Conservation (phyloP, 179 eudicot genomes). For the Pouteria campechiana region DNA sequence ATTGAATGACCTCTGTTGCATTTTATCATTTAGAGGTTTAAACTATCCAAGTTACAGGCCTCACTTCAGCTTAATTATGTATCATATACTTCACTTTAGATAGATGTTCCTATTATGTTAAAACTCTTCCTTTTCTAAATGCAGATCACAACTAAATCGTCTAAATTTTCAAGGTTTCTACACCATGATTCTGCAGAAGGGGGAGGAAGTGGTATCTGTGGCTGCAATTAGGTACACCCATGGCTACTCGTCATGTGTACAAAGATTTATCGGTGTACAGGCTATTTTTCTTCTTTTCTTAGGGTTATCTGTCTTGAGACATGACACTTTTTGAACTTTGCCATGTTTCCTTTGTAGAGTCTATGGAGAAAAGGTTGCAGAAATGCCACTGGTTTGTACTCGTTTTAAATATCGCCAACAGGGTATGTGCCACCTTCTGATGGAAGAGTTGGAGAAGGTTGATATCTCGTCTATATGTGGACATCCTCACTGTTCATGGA, state of each 20-base stretch:
- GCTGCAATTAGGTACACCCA: slow-evolving; percentile 73
- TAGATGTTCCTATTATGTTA: too few relatives aligned
- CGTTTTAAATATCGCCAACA: slow-evolving; percentile 66
- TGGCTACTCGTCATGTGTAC: background rate
- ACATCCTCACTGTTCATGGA: background rate
- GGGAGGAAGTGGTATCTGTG: slow-evolving; percentile 68
- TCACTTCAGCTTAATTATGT: too few relatives aligned
- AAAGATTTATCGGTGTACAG: background rate
- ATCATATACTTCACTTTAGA: too few relatives aligned
- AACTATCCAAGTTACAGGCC: too few relatives aligned
- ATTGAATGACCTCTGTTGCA: too few relatives aligned
- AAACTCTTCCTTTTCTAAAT: background rate
- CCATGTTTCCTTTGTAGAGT: slow-evolving; percentile 28
- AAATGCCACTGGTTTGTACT: slow-evolving; percentile 90
- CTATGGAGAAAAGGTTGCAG: slow-evolving; percentile 75
- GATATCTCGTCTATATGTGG: slow-evolving; percentile 2
- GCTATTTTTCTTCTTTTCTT: slow-evolving; percentile 2
- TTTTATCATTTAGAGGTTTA: too few relatives aligned
- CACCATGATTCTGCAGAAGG: slow-evolving; percentile 71
- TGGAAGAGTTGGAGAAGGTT: slow-evolving; percentile 88
- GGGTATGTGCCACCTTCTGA: slow-evolving; percentile 86
- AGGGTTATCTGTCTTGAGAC: slow-evolving; percentile 10
- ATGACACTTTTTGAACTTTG: background rate
- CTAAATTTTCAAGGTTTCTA: slow-evolving; percentile 83
- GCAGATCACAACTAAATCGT: slow-evolving; percentile 76